Evolutionary conservation across 805 yeast genomes (phyloP).

Genomic region (Ogataea paradorogensis): DNA sequence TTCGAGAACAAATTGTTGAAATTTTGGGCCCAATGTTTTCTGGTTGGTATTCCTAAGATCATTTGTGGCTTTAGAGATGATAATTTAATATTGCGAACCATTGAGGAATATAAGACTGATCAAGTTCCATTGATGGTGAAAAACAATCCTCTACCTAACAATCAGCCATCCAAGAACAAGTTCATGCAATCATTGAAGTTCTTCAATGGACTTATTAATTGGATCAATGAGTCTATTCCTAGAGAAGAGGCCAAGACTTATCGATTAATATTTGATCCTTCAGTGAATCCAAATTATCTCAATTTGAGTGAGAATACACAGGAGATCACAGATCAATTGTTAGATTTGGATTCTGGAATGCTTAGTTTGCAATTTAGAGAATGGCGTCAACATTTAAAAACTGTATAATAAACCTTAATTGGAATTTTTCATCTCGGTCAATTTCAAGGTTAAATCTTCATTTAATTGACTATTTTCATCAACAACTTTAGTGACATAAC

Average conservation of each 20-base stretch:
- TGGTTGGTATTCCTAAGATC: conserved; percentile 78
- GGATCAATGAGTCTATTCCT: conserved; percentile 62
- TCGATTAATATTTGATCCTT: conserved; percentile 54
- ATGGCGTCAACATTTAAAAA: conserved; percentile 44
- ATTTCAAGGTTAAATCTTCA: conserved; percentile 10
- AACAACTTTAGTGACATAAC: conserved; percentile 20
- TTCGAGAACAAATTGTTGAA: conserved; percentile 76
- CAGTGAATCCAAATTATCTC: conserved; percentile 45
- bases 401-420: not conserved
- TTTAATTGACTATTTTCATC: conserved; percentile 14
- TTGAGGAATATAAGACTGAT: conserved; percentile 75
- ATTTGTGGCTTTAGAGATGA: conserved; percentile 87
- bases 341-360: conserved; percentile 40
- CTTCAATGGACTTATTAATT: conserved; percentile 80
- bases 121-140: conserved; percentile 72
- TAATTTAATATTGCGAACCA: conserved; percentile 53
- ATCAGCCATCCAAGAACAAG: conserved; percentile 45
- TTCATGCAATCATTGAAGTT: conserved; percentile 81
- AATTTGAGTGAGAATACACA: conserved; percentile 46
- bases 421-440: conserved; percentile 15
- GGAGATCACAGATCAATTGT: conserved; percentile 24
- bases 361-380: conserved; percentile 48
- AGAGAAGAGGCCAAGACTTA: conserved; percentile 49
- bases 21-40: conserved; percentile 93
- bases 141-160: conserved; percentile 36